phyloP scores from a whole-genome alignment of 2,329 filamentous ascomycete species.

The Leptodontidium sp. region DNA sequence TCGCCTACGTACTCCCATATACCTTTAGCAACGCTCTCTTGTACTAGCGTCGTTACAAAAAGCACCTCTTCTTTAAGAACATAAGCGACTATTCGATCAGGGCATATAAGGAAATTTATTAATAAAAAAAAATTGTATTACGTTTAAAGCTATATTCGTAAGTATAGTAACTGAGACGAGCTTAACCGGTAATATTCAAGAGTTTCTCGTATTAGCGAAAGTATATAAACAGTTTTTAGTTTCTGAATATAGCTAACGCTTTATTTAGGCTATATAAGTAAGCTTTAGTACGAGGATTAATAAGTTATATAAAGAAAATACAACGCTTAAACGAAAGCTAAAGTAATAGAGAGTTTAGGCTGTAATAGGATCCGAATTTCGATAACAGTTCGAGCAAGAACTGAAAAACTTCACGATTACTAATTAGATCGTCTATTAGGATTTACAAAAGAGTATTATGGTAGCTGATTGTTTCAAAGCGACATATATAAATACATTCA shows the following conservation, averaged over 20 bases:
- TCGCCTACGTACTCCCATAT: too few relatives aligned
- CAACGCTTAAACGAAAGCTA: slow-evolving; percentile 24
- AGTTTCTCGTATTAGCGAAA: slow-evolving; percentile 17
- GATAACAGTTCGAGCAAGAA: slow-evolving; percentile 21
- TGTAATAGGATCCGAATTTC: slow-evolving; percentile 16
- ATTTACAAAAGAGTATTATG: slow-evolving; percentile 25
- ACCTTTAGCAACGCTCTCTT: too few relatives aligned
- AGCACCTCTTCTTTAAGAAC: slow-evolving; percentile 29
- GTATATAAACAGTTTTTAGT: slow-evolving; percentile 24
- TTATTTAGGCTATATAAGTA: slow-evolving; percentile 20
- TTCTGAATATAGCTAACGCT: slow-evolving; percentile 17
- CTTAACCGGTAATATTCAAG: slow-evolving; percentile 6
- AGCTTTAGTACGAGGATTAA: slow-evolving; percentile 26
- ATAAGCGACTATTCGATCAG: slow-evolving; percentile 33
- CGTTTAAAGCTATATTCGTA: slow-evolving; percentile 27
- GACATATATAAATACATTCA: slow-evolving; percentile 20
- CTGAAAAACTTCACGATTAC: slow-evolving; percentile 9
- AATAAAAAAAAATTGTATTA: slow-evolving; percentile 27
- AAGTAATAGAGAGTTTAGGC: slow-evolving; percentile 21
- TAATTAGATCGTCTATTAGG: slow-evolving; percentile 22
- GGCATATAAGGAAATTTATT: slow-evolving; percentile 29
- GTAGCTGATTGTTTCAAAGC: slow-evolving; percentile 24
- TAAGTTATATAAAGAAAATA: slow-evolving; percentile 23
- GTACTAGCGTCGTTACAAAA: slow-evolving; percentile 12
- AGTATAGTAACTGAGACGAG: slow-evolving; percentile 4